phyloP scores from a whole-genome alignment of 1,284 basidiomycete species.

The Cystobasidium pallidum region DNA sequence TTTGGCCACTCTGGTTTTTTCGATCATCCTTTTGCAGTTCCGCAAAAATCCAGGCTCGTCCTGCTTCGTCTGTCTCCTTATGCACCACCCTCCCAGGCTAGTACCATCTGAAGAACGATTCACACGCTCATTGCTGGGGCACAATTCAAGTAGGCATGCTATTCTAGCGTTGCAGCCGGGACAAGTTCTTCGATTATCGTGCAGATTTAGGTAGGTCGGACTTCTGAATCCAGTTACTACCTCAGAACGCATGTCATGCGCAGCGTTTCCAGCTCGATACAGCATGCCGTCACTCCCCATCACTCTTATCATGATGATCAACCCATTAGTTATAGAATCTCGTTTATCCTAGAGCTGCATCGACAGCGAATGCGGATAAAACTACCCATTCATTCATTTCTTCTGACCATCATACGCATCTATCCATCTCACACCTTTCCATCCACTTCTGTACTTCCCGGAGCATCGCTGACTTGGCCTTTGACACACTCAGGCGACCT shows the following conservation, averaged over 20 bases:
- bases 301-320: conserved; percentile 37
- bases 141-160: too few species aligned
- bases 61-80: too few species aligned
- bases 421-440: neutral
- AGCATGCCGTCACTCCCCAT: neutral
- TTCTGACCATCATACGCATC: conserved; percentile 7
- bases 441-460: too few species aligned
- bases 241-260: too few species aligned
- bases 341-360: conserved; percentile 44
- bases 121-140: too few species aligned
- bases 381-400: conserved; percentile 37
- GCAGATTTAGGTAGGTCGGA: too few species aligned
- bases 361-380: conserved; percentile 35
- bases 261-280: neutral
- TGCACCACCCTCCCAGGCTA: too few species aligned
- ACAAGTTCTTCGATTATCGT: neutral
- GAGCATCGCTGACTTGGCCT: neutral
- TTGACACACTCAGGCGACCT: neutral
- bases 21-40: too few species aligned
- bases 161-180: neutral
- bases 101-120: too few species aligned
- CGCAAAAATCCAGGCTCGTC: too few species aligned
- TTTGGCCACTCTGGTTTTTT: neutral
- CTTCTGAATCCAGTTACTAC: neutral
- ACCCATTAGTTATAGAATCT: conserved; percentile 43